Conservation (phyloP, 2,329 filamentous ascomycete genomes). For the Cryphonectria nitschkei region DNA sequence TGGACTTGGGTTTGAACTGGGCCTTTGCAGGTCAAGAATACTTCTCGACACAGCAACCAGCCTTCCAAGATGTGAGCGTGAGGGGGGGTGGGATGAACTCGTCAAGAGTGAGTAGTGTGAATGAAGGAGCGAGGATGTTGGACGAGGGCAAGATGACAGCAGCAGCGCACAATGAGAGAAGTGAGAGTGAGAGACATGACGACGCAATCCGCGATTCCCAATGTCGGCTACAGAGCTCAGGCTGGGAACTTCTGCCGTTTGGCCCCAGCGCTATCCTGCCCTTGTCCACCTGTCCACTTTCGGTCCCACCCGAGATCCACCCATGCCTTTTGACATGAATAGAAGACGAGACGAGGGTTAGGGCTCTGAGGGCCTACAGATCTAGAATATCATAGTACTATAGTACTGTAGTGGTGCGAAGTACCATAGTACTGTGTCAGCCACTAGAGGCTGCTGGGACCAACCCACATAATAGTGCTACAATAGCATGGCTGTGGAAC, state of each 20-base stretch:
- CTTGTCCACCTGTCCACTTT: slow-evolving; percentile 14
- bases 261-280: not conserved
- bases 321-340: not conserved
- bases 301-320: slow-evolving; percentile 9
- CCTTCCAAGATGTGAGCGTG: not conserved
- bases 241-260: not conserved
- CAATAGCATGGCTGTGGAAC: not conserved
- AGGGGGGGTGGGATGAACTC: too few relatives aligned
- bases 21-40: not conserved
- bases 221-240: slow-evolving; percentile 14
- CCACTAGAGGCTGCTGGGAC: not conserved
- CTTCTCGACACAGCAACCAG: not conserved
- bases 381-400: too few relatives aligned
- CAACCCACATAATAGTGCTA: not conserved
- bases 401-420: too few relatives aligned
- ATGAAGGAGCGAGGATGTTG: not conserved
- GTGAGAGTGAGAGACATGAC: not conserved
- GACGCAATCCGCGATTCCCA: slow-evolving; percentile 3
- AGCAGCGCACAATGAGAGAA: not conserved
- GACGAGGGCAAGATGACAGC: not conserved
- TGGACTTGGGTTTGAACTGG: not conserved
- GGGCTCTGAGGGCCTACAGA: not conserved
- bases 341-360: slow-evolving; percentile 3
- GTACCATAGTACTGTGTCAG: too few relatives aligned
- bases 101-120: not conserved